Base-by-base conservation (phyloP, 352 stramenopile species). In the Plasmopara muralis region DNA sequence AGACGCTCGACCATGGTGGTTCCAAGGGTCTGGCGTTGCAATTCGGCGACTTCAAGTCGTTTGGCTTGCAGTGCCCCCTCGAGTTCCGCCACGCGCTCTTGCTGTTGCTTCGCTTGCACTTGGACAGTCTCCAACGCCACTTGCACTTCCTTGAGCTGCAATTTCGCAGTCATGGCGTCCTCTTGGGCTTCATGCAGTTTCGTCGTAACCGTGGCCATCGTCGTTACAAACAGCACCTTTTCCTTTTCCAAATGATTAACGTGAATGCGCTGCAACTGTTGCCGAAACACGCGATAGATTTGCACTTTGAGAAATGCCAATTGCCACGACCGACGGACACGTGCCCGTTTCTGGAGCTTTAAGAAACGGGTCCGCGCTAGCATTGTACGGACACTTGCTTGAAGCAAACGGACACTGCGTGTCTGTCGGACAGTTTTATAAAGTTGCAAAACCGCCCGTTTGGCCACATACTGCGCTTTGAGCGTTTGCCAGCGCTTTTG, bases 401-500 rank as follows among this genome's bases (percentile, higher is more conserved):
- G 83, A 50, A 93, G 69, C 9, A 73, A 50, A 4, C 91, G 46
- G 18, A 71, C 74, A 29, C 74, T 86, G 20, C 80, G 78, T 62
- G 85, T 83, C 14, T 62, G 66, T 29, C 69, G 68, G 25, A 93
- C 79, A 14, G 62, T 72, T 53, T 89, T 68, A 38, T 69, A 81
- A 20, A 93, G 57, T 78, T 77, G 87, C n/a, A 93, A 37, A 60
- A 93, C 91, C 7, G 74, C 80, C 50, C 77, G 78, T 57, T 90
- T 90, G 15, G 77, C 80, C 30, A 77, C 46, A 31, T 84, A 90
- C 51, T 90, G 78, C 7, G 74, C 66, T 20, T 69, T 79, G 9
- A 87, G 73, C 64, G 87, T 89, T 55, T 87, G 87, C 76, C 83
- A 93, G 14, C 83, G 74, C 55, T 90, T 91, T 42, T 93, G 83